Base-by-base conservation (phyloP, 2,329 filamentous ascomycete genomes). In the Emmonsiellopsis sp. region DNA sequence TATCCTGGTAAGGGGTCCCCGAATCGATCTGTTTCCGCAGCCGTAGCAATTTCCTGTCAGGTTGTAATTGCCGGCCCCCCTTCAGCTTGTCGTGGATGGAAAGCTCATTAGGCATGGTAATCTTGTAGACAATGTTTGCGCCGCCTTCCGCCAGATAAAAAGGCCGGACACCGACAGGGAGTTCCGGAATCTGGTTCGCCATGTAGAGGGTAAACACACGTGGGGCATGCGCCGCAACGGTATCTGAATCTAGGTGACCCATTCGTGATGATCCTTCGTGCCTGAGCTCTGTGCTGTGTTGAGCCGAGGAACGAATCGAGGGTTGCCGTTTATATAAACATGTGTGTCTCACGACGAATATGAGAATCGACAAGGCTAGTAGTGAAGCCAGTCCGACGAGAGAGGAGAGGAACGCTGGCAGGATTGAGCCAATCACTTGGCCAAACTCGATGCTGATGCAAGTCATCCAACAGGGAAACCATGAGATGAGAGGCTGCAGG, bases 71-170 rank as follows among this genome's bases (percentile, higher is more conserved):
- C 45, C 45, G 51, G 54, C 61, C 14, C 60, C 60, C 39, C 59
- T 68, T 68, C 56, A 66, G 58, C 39, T 64, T 56, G 46, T 48
- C 36, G 55, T 60, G 32, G 56, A 58, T 10, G 55, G 58, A 43
- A 31, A 32, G 6, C 8, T 57, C 44, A 2, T 68, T 61, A 4
- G 72, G 68, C 17, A 75, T 56, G 45, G 73, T 71, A 53, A 87
- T 76, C 59, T 78, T 77, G 63, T 87, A 90, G 57, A 91, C 84
- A 50, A 85, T 78, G 66, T 93, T 92, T 51, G 88, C 87, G 27
- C 86, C 84, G 27, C 87, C 88, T 67, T 93, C 87, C 27, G 76
- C 77, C 8, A 82, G 67, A 57, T 80, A 82, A 11, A 63, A 51
- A 53, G 71, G 63, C 53, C 66, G 63, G 57, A 65, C 61, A 54